Conservation (phyloP, 1,284 basidiomycete species). For the Amylostereum areolatum region DNA sequence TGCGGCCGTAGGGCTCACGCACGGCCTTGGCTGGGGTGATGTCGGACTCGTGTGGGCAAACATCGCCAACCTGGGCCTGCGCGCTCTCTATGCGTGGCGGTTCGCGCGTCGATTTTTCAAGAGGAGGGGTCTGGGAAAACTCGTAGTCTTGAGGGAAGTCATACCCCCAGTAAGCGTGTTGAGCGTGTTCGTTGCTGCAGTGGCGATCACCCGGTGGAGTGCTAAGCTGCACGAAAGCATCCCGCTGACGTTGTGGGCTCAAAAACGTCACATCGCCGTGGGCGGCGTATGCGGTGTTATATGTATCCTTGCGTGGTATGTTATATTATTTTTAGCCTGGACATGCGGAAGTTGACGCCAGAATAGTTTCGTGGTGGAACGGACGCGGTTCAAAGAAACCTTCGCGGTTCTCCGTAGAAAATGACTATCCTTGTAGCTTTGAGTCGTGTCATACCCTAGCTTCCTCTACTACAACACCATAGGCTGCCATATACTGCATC, state of each 20-base stretch:
- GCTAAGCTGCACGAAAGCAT: constrained; percentile 11
- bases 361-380: no score
- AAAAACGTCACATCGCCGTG: constrained; percentile 22
- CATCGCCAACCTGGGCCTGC: constrained; percentile 53
- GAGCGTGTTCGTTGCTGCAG: constrained; percentile 19
- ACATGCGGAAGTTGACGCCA: no score
- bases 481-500: no score
- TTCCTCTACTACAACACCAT: no score
- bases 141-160: constrained; percentile 16
- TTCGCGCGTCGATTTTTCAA: constrained; percentile 23
- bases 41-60: constrained; percentile 73
- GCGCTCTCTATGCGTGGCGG: constrained; percentile 49
- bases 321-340: no score
- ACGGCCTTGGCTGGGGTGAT: constrained; percentile 52
- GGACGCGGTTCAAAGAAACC: no score
- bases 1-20: constrained; percentile 43
- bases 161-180: constrained; percentile 23
- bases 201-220: constrained; percentile 22
- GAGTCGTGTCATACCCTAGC: no score
- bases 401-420: no score
- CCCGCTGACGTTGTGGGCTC: constrained; percentile 17
- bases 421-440: no score
- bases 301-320: constrained; percentile 24
- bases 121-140: constrained; percentile 10
- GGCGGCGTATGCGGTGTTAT: constrained; percentile 19